A percentile compares a stretch with the other conserved stretches of the same genome.
Evolutionary conservation across 2,329 filamentous ascomycete species (phyloP).

Genomic region (Parasarocladium wereldwijsianum): DNA sequence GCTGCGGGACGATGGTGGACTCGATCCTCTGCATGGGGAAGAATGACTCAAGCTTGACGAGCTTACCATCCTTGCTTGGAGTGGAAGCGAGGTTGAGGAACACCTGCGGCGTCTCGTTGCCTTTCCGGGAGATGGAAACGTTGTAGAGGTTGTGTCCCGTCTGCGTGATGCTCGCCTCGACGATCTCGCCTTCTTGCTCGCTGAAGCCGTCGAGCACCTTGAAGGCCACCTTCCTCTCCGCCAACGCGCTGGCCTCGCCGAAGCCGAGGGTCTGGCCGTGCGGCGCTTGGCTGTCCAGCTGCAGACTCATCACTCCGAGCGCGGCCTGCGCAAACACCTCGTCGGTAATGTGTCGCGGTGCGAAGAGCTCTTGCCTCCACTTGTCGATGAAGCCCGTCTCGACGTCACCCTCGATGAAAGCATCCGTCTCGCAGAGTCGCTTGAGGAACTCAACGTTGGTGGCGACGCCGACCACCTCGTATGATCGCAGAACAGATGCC

Average conservation of each 20-base stretch:
- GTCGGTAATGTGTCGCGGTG: conserved; percentile 39
- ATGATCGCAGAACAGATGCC: conserved; percentile 64
- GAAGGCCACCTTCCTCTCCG: conserved; percentile 34
- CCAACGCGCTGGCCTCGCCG: conserved; percentile 24
- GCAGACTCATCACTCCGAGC: conserved; percentile 51
- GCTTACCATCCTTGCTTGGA: conserved; percentile 20
- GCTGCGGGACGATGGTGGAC: conserved; percentile 56
- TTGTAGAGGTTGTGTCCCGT: conserved; percentile 30
- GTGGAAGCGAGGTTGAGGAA: conserved; percentile 27
- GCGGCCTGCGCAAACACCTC: conserved; percentile 82
- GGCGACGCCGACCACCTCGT: conserved; percentile 82
- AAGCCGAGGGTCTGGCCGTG: conserved; percentile 42
- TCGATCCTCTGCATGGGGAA: conserved; percentile 70
- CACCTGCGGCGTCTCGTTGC: conserved; percentile 19
- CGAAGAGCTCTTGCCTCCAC: conserved; percentile 67
- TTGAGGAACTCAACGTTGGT: conserved; percentile 98
- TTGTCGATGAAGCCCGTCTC: conserved; percentile 96
- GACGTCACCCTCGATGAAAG: conserved; percentile 75
- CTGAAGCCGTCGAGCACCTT: conserved; percentile 45
- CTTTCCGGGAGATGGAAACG: conserved; percentile 28
- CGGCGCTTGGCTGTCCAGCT: conserved; percentile 20
- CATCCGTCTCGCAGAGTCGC: conserved; percentile 62
- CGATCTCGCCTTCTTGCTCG: conserved; percentile 49
- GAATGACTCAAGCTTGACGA: conserved; percentile 33
- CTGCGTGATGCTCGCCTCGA: conserved; percentile 35